Percentiles rank a stretch among this genome's conserved stretches.
Conservation (phyloP, 345 rosid genomes). For the Nasturtium officinale region DNA sequence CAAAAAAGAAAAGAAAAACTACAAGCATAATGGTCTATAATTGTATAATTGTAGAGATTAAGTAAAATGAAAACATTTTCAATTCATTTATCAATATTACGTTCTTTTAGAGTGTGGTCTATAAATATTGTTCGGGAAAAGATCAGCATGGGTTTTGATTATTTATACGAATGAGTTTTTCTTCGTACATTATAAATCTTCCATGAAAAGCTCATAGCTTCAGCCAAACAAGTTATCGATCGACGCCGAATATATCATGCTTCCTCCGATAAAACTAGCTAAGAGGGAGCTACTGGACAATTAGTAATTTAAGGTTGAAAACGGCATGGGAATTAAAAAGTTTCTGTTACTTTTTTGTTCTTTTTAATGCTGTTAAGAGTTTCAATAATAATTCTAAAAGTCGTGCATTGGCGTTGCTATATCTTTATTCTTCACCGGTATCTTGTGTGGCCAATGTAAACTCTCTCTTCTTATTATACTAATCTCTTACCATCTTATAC, state of each 20-base stretch:
- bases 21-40: background rate
- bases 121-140: background rate
- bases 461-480: constrained; percentile 29
- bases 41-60: background rate
- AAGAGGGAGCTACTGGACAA: constrained; percentile 28
- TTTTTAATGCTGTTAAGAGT: constrained; percentile 13
- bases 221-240: constrained; percentile 2
- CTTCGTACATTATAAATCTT: background rate
- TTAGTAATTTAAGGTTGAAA: constrained; percentile 30
- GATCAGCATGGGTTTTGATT: background rate
- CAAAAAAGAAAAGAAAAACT: background rate
- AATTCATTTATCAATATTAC: background rate
- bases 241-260: constrained; percentile 24
- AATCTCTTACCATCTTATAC: constrained; percentile 23
- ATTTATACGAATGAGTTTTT: constrained; percentile 1
- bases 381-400: constrained; percentile 24
- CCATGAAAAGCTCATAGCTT: background rate
- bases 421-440: constrained; percentile 33
- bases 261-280: constrained; percentile 31
- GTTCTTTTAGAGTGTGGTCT: background rate
- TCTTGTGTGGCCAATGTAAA: constrained; percentile 42
- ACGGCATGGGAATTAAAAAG: constrained; percentile 35
- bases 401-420: constrained; percentile 41
- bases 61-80: background rate
- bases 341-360: background rate